phyloP scores from a whole-genome alignment of 257 asterid genomes.

The Salvia miltiorrhiza region DNA sequence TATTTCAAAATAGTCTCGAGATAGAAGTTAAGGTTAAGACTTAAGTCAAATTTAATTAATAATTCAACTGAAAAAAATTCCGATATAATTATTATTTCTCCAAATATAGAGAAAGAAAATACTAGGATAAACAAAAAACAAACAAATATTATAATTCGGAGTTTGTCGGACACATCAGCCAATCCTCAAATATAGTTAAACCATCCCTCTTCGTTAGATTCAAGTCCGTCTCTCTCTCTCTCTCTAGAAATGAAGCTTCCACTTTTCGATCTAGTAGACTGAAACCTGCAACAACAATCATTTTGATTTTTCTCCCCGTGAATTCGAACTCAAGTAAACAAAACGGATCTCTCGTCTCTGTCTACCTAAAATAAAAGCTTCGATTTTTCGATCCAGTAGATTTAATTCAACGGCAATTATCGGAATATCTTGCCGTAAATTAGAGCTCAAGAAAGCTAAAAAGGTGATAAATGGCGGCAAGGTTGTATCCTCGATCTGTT shows the following conservation, averaged over 20 bases:
- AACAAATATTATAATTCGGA: not conserved
- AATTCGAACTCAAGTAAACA: not conserved
- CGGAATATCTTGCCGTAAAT: not conserved
- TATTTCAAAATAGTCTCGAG: not conserved
- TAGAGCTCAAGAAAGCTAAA: not conserved
- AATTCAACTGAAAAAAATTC: not conserved
- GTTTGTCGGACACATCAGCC: conserved; percentile 38
- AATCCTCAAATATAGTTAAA: conserved; percentile 34
- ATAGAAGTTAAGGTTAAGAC: not conserved
- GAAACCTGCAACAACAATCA: conserved; percentile 16
- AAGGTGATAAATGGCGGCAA: conserved; percentile 35
- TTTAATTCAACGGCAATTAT: conserved; percentile 10
- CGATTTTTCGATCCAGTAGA: conserved; percentile 7
- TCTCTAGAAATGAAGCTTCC: not conserved
- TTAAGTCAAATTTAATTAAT: not conserved
- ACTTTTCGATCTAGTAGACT: conserved; percentile 13
- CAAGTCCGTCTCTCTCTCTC: conserved; percentile 27
- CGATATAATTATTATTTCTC: not conserved
- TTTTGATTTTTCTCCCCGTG: not conserved
- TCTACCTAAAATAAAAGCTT: not conserved
- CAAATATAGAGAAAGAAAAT: not conserved
- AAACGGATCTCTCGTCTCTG: not conserved
- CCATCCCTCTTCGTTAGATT: conserved; percentile 27
- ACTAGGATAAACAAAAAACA: not conserved
- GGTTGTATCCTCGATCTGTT: conserved; percentile 48